Evolutionary conservation across 2,329 filamentous ascomycete species (phyloP), one percentile per base, ranked within the genome.

Genomic region (Camillea tinctor): DNA sequence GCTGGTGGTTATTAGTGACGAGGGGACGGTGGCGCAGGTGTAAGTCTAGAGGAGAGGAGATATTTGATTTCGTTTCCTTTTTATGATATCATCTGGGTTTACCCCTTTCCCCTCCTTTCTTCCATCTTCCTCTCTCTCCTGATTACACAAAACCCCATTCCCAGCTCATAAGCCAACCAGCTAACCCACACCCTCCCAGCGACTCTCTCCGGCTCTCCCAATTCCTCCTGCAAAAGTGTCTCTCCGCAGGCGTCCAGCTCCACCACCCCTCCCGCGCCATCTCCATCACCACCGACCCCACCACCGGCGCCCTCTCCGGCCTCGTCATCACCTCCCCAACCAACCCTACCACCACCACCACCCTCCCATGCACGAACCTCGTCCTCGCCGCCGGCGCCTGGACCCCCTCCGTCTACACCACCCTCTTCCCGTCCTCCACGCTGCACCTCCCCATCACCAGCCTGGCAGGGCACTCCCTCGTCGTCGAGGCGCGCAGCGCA

Each of bases 381-480:
- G 76, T 93, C 17, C 80, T 94, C 61, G 77, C 88, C 0, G 84
- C 89, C 0, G 91, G 91, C 2, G 83, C 86, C 2, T 94, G 91
- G 91, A 89, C 89, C 0, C 81, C 85, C 0, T 74, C 76, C 30
- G 85, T 91, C n/a, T 89, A 92, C 70, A 66, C 75, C 1, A 75
- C 78, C 0, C 81, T 94, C 17, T 93, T 94, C 69, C 85, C 85
- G 0, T 68, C 73, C 0, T 81, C 88, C 1, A 69, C 68, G 2
- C 68, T 81, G 1, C 72, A 76, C 11, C 75, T 93, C 21, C 84
- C 86, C 0, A 78, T 92, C 50, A 76, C 78, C 2, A 80, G 84
- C 19, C 76, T 93, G 4, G 88, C 89, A 0, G 91, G 91, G 0
- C 87, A 93, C 73, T 92, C 88, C 19, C 75, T 94, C 8, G 82